Evolutionary conservation across 2,329 filamentous ascomycete genomes (phyloP).

Genomic region (Thelonectria rubi): DNA sequence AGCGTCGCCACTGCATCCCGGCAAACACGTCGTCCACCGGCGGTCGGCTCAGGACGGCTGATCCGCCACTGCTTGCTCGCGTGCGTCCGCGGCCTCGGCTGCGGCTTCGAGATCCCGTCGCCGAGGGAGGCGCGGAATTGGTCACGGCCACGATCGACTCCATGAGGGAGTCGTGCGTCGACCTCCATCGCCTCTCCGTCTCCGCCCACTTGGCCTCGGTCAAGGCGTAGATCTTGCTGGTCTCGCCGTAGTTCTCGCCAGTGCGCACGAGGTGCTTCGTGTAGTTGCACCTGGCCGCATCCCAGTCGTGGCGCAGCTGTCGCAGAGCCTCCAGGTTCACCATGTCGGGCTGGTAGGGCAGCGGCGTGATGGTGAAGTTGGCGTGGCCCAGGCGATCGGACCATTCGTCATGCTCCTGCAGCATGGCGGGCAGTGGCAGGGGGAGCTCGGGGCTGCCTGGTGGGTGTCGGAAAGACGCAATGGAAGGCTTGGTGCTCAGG

Average conservation of each 20-base stretch:
- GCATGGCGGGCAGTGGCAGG: slow-evolving; percentile 69
- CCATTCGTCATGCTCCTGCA: slow-evolving; percentile 82
- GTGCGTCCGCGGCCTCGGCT: slow-evolving; percentile 52
- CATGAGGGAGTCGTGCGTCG: slow-evolving; percentile 72
- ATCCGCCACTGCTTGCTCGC: slow-evolving; percentile 54
- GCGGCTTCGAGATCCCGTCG: slow-evolving; percentile 48
- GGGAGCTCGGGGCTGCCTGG: slow-evolving; percentile 66
- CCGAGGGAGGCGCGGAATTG: slow-evolving; percentile 39
- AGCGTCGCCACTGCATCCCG: slow-evolving; percentile 54
- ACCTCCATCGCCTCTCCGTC: slow-evolving; percentile 79
- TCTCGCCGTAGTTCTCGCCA: slow-evolving; percentile 88
- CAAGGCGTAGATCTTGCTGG: slow-evolving; percentile 85
- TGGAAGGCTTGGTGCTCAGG: slow-evolving; percentile 79
- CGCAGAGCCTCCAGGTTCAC: slow-evolving; percentile 67
- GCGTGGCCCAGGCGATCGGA: slow-evolving; percentile 86
- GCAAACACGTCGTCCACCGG: slow-evolving; percentile 52
- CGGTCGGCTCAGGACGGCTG: slow-evolving; percentile 47
- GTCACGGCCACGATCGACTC: slow-evolving; percentile 57
- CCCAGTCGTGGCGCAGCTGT: slow-evolving; percentile 81
- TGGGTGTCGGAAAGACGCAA: slow-evolving; percentile 75
- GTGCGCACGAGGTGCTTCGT: slow-evolving; percentile 88
- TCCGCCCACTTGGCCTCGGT: slow-evolving; percentile 91
- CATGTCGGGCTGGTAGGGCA: slow-evolving; percentile 76
- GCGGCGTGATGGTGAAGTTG: slow-evolving; percentile 88
- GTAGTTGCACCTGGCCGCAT: slow-evolving; percentile 83